These are phyloP conservation scores for Neurospora sp. DNA, from an alignment of 495 filamentous ascomycete genomes.

Conservation along the genomic window DNA sequence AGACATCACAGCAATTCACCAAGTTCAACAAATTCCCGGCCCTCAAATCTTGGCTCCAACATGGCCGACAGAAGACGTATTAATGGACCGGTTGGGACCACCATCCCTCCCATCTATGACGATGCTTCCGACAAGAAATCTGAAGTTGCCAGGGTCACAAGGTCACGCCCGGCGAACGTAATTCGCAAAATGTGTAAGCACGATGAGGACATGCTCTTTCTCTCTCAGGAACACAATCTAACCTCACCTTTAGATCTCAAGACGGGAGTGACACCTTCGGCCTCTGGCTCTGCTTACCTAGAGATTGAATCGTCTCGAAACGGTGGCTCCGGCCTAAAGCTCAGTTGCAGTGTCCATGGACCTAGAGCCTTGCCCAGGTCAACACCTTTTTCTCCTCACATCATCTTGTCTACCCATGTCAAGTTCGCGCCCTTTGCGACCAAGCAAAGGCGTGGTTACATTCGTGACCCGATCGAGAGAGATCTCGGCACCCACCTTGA, in stretches of 20 bases:
- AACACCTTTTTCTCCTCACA: slow-evolving; percentile 78
- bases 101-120: slow-evolving; percentile 61
- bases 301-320: slow-evolving; percentile 59
- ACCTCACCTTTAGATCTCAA: slow-evolving; percentile 56
- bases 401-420: slow-evolving; percentile 81
- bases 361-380: slow-evolving; percentile 84
- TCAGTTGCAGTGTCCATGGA: slow-evolving; percentile 86
- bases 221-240: slow-evolving; percentile 2
- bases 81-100: slow-evolving; percentile 75
- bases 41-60: slow-evolving; percentile 5
- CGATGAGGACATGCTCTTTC: background rate
- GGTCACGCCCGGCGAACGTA: slow-evolving; percentile 41
- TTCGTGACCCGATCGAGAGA: slow-evolving; percentile 75
- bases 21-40: background rate
- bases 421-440: slow-evolving; percentile 95
- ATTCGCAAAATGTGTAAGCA: slow-evolving; percentile 76
- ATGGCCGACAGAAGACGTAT: slow-evolving; percentile 87
- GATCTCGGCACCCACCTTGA: slow-evolving; percentile 88
- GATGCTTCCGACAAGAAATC: slow-evolving; percentile 27
- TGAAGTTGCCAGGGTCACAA: slow-evolving; percentile 33
- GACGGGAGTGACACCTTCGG: slow-evolving; percentile 85
- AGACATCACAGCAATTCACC: background rate
- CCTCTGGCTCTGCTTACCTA: slow-evolving; percentile 87
- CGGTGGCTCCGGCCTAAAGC: slow-evolving; percentile 58
- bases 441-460: slow-evolving; percentile 67